These are phyloP conservation scores for Lablab purpureus DNA, from an alignment of 306 rosid species.

Conservation along the genomic window DNA sequence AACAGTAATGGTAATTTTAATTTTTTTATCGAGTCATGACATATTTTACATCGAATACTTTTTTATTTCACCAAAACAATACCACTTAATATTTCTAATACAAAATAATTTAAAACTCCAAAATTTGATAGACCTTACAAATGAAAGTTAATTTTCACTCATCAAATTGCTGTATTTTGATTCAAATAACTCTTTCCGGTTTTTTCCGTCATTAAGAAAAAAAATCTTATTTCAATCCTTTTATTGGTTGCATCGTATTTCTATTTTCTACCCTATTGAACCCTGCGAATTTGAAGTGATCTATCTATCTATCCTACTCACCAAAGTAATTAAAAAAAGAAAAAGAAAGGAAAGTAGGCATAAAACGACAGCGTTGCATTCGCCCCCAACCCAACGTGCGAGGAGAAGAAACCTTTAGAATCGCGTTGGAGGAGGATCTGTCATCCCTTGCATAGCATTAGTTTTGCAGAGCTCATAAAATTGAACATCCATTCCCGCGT, in stretches of 20 bases:
- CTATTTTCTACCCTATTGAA: neutral
- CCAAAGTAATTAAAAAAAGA: conserved; percentile 13
- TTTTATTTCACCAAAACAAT: neutral
- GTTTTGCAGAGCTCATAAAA: conserved; percentile 50
- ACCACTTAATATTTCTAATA: neutral
- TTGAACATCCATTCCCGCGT: conserved; percentile 42
- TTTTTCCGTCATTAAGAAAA: too few relatives aligned
- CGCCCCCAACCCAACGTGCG: conserved; percentile 29
- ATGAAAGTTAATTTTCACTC: neutral
- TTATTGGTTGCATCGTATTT: neutral
- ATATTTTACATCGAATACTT: neutral
- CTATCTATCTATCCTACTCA: neutral
- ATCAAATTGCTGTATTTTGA: neutral
- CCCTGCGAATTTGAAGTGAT: neutral
- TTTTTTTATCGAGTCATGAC: too few relatives aligned
- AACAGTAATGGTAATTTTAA: neutral
- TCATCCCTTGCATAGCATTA: conserved; percentile 35
- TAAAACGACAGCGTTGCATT: conserved; percentile 44
- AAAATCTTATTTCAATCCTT: too few relatives aligned
- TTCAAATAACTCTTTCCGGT: neutral
- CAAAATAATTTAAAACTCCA: neutral
- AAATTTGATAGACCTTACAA: neutral
- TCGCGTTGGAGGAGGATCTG: conserved; percentile 47
- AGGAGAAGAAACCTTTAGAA: conserved; percentile 22
- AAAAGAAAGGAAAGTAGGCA: neutral